These are phyloP conservation scores for Echeveria elegans DNA, from an alignment of 164 flowering plant genomes.

Conservation along the genomic window DNA sequence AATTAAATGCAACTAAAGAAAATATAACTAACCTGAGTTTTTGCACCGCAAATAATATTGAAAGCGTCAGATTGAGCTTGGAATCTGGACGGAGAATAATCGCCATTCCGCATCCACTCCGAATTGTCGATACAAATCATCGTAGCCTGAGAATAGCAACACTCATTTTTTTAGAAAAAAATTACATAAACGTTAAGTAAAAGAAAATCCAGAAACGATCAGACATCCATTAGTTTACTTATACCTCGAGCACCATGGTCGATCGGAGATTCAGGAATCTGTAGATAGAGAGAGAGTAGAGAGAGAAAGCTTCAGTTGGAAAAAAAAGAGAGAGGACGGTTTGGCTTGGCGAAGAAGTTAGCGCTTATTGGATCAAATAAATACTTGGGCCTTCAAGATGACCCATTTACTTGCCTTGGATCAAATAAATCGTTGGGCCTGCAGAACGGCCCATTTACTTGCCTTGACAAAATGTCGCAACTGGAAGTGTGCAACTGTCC, in stretches of 20 bases:
- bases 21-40: slow-evolving; percentile 55
- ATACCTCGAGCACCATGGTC: slow-evolving; percentile 62
- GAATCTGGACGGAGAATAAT: slow-evolving; percentile 73
- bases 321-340: too few relatives aligned
- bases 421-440: too few relatives aligned
- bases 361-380: neutral
- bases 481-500: too few relatives aligned
- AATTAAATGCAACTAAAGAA: neutral
- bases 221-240: neutral
- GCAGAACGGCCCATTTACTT: too few relatives aligned
- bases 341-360: slow-evolving; percentile 2
- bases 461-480: too few relatives aligned
- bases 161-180: slow-evolving; percentile 16
- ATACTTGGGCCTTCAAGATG: too few relatives aligned
- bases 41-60: slow-evolving; percentile 88
- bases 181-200: too few relatives aligned
- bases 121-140: slow-evolving; percentile 99
- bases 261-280: neutral
- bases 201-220: neutral
- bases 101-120: slow-evolving; percentile 96
- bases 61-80: slow-evolving; percentile 92
- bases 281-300: neutral
- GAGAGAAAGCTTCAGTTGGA: too few relatives aligned
- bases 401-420: too few relatives aligned
- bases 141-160: slow-evolving; percentile 76